Percentiles rank a stretch among this genome's conserved stretches.
phyloP scores from a whole-genome alignment of 83 land plant species.

The Larix sibirica region DNA sequence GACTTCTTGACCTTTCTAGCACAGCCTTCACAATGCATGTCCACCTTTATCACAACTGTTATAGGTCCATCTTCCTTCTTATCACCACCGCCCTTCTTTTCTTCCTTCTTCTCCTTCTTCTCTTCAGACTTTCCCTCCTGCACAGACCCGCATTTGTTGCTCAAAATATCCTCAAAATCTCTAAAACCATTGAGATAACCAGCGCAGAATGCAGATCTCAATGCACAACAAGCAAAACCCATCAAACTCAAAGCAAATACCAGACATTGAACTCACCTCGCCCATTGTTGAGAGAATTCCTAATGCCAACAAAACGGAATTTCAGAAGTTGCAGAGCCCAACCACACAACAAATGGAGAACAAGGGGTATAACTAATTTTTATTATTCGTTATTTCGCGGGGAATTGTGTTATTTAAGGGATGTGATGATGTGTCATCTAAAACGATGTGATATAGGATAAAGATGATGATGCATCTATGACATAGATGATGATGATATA shows the following conservation, averaged over 20 bases:
- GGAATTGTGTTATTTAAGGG: no score
- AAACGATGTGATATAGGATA: no score
- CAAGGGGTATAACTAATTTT: no score
- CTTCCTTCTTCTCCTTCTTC: slow-evolving; percentile 18
- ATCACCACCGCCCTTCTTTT: slow-evolving; percentile 19
- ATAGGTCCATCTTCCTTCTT: slow-evolving; percentile 19
- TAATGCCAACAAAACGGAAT: no score
- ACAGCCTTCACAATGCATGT: slow-evolving; percentile 70
- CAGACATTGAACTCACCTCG: neutral
- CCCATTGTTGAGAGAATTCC: slow-evolving; percentile 6
- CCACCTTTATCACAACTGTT: slow-evolving; percentile 48
- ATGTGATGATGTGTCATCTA: no score
- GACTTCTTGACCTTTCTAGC: slow-evolving; percentile 40
- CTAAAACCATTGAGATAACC: neutral
- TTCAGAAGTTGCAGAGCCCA: no score
- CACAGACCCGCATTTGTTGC: neutral
- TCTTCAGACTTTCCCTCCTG: neutral
- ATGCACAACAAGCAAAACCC: neutral
- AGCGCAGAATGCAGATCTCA: slow-evolving; percentile 11
- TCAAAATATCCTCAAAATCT: neutral
- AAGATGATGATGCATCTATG: no score
- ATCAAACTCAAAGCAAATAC: neutral
- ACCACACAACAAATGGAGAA: no score
- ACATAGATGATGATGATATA: no score
- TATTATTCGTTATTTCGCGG: no score